Conservation (phyloP, 2,329 filamentous ascomycete species). For the Aspergillus sp. region DNA sequence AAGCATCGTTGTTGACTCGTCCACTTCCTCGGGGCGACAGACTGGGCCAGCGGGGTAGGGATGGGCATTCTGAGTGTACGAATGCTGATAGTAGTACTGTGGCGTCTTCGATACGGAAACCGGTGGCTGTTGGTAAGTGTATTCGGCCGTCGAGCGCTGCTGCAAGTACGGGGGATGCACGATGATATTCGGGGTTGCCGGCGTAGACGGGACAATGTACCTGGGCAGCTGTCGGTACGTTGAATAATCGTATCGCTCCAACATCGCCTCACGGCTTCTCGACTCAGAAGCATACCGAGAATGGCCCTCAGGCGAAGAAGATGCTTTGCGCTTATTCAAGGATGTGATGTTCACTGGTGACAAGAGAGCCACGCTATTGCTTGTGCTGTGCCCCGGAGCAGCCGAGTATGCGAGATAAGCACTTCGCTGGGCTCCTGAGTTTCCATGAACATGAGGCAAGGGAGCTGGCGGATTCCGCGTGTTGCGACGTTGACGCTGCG, state of each 20-base stretch:
- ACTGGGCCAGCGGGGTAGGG: constrained; percentile 14
- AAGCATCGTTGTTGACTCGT: constrained; percentile 54
- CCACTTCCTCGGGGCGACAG: constrained; percentile 20
- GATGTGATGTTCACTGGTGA: constrained; percentile 56
- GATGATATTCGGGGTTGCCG: constrained; percentile 33
- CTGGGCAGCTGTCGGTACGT: constrained; percentile 70
- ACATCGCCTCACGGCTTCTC: constrained; percentile 58
- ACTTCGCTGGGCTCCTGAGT: constrained; percentile 40
- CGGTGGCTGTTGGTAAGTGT: constrained; percentile 15
- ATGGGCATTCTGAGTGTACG: constrained; percentile 1
- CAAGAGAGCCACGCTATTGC: constrained; percentile 46
- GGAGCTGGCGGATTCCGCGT: constrained; percentile 47
- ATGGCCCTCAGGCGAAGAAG: constrained; percentile 29
- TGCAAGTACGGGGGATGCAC: constrained; percentile 31
- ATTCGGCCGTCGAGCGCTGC: constrained; percentile 40
- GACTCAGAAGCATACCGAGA: constrained; percentile 60
- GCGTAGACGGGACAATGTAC: constrained; percentile 42
- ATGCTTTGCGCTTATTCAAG: constrained; percentile 31
- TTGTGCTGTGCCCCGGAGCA: constrained; percentile 24
- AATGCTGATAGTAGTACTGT: constrained; percentile 23
- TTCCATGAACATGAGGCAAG: constrained; percentile 43
- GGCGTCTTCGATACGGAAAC: constrained; percentile 21
- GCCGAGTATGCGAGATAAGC: constrained; percentile 41
- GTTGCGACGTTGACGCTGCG: constrained; percentile 55
- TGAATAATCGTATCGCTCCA: constrained; percentile 72